Evolutionary conservation across 805 yeast genomes (phyloP).

Genomic region (Cyberlindnera xylosilytica): DNA sequence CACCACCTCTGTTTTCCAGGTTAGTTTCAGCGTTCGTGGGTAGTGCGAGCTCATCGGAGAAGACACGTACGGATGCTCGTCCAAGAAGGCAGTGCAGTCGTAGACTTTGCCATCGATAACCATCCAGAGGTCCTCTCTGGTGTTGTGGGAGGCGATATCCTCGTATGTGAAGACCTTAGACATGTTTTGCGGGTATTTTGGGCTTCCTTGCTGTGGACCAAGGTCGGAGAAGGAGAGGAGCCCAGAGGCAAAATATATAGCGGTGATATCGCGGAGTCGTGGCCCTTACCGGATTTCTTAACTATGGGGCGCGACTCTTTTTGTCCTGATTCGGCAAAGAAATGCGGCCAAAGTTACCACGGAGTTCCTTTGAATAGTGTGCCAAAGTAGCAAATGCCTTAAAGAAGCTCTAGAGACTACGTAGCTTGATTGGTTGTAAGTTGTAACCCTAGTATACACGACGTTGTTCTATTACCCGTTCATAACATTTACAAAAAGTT

Average conservation of each 20-base stretch:
- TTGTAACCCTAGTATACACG: conserved; percentile 3
- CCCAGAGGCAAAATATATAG: not conserved
- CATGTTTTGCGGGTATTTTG: conserved; percentile 30
- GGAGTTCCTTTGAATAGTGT: not conserved
- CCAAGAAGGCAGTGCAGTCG: conserved; percentile 44
- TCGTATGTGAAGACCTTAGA: conserved; percentile 55
- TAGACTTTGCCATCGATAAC: conserved; percentile 81
- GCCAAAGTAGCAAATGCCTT: no score
- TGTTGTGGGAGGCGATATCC: conserved; percentile 69
- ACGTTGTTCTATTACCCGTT: not conserved
- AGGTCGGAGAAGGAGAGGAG: not conserved
- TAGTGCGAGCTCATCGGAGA: not conserved
- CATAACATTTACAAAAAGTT: no score
- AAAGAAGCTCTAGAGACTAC: no score
- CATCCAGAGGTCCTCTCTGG: conserved; percentile 83
- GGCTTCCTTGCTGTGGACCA: not conserved
- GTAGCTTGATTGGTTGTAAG: no score
- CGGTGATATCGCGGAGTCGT: not conserved
- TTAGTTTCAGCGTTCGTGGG: conserved; percentile 28
- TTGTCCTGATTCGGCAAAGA: conserved; percentile 1
- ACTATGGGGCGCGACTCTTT: not conserved
- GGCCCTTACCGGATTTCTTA: not conserved
- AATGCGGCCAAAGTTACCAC: not conserved
- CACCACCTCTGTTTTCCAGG: conserved; percentile 54
- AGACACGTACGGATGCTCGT: conserved; percentile 56